phyloP scores from a whole-genome alignment of 73 alveolate species.

The Paramecium tetraurelia region DNA sequence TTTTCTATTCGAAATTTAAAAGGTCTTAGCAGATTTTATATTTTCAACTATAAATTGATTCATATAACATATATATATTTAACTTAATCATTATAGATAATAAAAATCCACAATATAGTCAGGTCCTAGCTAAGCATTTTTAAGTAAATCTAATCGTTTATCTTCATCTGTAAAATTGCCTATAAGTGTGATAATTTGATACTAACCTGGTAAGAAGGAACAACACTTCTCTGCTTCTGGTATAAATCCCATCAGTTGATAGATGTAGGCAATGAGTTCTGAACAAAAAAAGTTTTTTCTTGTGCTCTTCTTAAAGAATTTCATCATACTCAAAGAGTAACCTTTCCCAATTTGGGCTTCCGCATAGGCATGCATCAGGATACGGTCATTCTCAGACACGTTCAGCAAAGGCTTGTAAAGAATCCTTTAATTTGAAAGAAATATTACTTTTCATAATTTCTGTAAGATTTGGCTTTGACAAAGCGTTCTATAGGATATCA shows the following conservation, averaged over 20 bases:
- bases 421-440: background rate
- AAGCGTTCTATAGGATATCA: background rate
- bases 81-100: background rate
- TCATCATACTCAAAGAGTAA: slow-evolving; percentile 28
- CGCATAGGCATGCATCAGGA: background rate
- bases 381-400: background rate
- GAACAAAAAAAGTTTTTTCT: slow-evolving; percentile 49
- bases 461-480: background rate
- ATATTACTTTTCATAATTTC: slow-evolving; percentile 26
- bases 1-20: slow-evolving; percentile 15
- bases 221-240: slow-evolving; percentile 10
- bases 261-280: slow-evolving; percentile 23
- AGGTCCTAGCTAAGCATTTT: background rate
- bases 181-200: background rate
- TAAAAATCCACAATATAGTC: slow-evolving; percentile 26
- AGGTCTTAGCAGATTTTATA: slow-evolving; percentile 6
- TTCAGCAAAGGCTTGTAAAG: background rate
- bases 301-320: background rate
- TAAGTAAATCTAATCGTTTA: background rate
- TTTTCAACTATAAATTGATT: background rate
- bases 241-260: background rate
- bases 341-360: slow-evolving; percentile 7
- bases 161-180: slow-evolving; percentile 43
- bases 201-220: slow-evolving; percentile 2
- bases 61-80: background rate